Conservation (phyloP, 768 basidiomycete species). For the Tulasnella sp. region DNA sequence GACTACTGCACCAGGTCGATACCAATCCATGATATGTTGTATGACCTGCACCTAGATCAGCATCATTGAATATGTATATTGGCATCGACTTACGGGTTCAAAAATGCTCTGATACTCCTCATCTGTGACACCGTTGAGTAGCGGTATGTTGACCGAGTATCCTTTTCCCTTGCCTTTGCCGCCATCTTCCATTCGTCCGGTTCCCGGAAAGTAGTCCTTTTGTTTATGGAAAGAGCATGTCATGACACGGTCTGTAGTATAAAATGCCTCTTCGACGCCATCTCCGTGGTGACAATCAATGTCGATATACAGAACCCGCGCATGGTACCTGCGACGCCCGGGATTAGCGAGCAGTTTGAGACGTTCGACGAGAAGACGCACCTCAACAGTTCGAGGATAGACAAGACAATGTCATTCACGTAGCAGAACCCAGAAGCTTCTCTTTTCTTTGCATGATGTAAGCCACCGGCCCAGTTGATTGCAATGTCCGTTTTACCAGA, state of each 20-base stretch:
- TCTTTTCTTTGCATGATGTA: slow-evolving; percentile 98
- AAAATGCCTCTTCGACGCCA: slow-evolving; percentile 97
- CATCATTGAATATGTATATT: not conserved
- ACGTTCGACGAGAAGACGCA: slow-evolving; percentile 28
- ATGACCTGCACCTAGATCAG: slow-evolving; percentile 45
- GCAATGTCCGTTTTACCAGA: slow-evolving; percentile 68
- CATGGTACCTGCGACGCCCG: slow-evolving; percentile 71
- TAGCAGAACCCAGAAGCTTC: slow-evolving; percentile 99
- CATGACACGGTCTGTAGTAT: slow-evolving; percentile 94
- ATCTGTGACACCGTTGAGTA: slow-evolving; percentile 90
- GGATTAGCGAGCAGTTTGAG: slow-evolving; percentile 55
- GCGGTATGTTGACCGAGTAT: slow-evolving; percentile 84
- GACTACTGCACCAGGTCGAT: slow-evolving; percentile 72
- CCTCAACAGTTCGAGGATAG: slow-evolving; percentile 82
- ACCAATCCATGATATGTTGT: slow-evolving; percentile 73
- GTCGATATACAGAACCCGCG: slow-evolving; percentile 92
- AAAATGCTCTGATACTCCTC: slow-evolving; percentile 81
- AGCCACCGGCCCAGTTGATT: slow-evolving; percentile 96
- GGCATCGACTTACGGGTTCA: slow-evolving; percentile 56
- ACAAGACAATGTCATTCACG: slow-evolving; percentile 94
- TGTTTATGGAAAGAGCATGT: slow-evolving; percentile 96
- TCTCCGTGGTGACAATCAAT: slow-evolving; percentile 98
- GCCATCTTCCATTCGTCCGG: slow-evolving; percentile 71
- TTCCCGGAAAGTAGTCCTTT: slow-evolving; percentile 89
- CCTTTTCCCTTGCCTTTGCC: slow-evolving; percentile 75